Percentiles rank a stretch among this genome's conserved stretches.
Evolutionary conservation across 1,284 basidiomycete species (phyloP).

Genomic region (Cryptococcus wingfieldii): DNA sequence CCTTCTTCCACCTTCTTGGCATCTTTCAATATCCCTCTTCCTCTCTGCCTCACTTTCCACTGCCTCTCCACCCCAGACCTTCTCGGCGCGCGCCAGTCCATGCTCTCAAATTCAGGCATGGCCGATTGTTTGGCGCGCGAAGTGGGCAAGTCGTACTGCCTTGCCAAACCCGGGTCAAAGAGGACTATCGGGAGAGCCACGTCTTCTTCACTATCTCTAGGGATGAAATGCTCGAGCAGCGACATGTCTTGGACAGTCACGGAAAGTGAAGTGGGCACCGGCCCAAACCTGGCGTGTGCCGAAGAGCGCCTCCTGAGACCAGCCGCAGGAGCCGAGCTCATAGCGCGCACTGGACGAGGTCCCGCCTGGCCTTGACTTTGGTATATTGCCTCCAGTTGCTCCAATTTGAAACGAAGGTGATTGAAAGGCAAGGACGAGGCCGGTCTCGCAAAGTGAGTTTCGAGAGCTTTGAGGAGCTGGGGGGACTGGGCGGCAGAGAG

Average conservation of each 20-base stretch:
- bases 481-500: slow-evolving; percentile 2
- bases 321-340: background rate
- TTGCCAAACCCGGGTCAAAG: slow-evolving; percentile 41
- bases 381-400: slow-evolving; percentile 25
- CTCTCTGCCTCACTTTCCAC: slow-evolving; percentile 35
- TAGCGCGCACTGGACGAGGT: background rate
- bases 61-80: slow-evolving; percentile 30
- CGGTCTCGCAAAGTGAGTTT: slow-evolving; percentile 34
- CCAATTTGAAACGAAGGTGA: slow-evolving; percentile 40
- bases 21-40: slow-evolving; percentile 30
- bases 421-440: slow-evolving; percentile 30
- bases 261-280: background rate
- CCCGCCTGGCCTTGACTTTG: background rate
- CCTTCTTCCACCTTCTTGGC: slow-evolving; percentile 7
- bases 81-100: slow-evolving; percentile 45
- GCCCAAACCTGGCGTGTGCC: background rate
- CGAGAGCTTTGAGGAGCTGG: background rate
- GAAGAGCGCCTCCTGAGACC: background rate
- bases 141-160: slow-evolving; percentile 35
- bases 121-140: background rate
- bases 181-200: slow-evolving; percentile 44
- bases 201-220: slow-evolving; percentile 9
- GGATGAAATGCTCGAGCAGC: slow-evolving; percentile 35
- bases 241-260: slow-evolving; percentile 27
- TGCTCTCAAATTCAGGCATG: slow-evolving; percentile 40